Evolutionary conservation across 345 rosid genomes (phyloP).

Genomic region (Odontarrhena argentea): DNA sequence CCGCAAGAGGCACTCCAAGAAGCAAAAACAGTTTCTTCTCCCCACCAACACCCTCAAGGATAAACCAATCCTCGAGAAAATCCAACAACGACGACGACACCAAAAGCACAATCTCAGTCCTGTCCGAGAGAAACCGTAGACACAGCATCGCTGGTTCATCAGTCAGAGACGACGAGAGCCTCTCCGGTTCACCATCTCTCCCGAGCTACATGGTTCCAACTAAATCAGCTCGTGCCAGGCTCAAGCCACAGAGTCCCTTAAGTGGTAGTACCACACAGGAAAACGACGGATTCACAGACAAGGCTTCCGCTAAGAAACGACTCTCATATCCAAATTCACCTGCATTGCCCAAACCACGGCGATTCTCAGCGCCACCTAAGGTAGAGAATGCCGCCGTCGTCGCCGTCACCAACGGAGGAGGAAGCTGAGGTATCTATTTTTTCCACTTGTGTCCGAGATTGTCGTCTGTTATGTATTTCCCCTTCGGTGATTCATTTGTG

Average conservation of each 20-base stretch:
- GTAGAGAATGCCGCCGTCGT: conserved; percentile 53
- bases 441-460: conserved; percentile 33
- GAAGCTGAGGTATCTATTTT: conserved; percentile 33
- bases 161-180: conserved; percentile 78
- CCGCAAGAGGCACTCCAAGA: conserved; percentile 59
- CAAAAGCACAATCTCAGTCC: conserved; percentile 66
- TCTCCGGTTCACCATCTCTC: conserved; percentile 56
- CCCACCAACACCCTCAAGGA: conserved; percentile 65
- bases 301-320: conserved; percentile 68
- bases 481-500: conserved; percentile 41
- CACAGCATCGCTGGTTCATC: conserved; percentile 70
- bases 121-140: conserved; percentile 62
- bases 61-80: conserved; percentile 56
- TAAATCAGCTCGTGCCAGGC: conserved; percentile 80
- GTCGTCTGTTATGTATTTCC: conserved; percentile 21
- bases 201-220: conserved; percentile 96
- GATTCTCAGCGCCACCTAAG: conserved; percentile 83
- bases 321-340: conserved; percentile 81
- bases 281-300: conserved; percentile 59
- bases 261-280: conserved; percentile 42
- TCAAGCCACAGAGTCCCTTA: conserved; percentile 60
- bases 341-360: conserved; percentile 57
- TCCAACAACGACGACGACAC: conserved; percentile 71
- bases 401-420: conserved; percentile 49
- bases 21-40: conserved; percentile 51